Evolutionary conservation across 495 filamentous ascomycete species (phyloP).

Genomic region (Penicillium robsamsonii): DNA sequence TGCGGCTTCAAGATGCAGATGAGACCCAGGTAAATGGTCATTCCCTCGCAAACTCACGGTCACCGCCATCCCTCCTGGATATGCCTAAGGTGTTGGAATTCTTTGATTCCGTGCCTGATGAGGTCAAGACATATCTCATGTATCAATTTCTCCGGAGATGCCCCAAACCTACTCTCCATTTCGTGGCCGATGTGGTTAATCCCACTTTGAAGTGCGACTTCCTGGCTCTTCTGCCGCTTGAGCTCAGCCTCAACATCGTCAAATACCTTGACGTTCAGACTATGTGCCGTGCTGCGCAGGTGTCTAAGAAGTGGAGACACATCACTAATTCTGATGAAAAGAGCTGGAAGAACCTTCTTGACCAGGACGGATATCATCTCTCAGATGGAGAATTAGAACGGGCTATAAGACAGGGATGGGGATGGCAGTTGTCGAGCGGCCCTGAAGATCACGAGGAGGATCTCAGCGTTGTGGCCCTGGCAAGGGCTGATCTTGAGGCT

Average conservation of each 20-base stretch:
- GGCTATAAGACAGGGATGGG: slow-evolving; percentile 93
- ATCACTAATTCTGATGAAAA: slow-evolving; percentile 90
- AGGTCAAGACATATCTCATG: slow-evolving; percentile 92
- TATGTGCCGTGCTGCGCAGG: slow-evolving; percentile 87
- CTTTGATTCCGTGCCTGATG: slow-evolving; percentile 85
- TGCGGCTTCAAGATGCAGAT: slow-evolving; percentile 22
- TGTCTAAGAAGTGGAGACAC: slow-evolving; percentile 90
- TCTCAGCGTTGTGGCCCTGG: slow-evolving; percentile 53
- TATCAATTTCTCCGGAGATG: slow-evolving; percentile 90
- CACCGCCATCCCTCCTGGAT: slow-evolving; percentile 59
- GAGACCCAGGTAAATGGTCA: slow-evolving; percentile 12
- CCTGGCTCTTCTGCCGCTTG: slow-evolving; percentile 73
- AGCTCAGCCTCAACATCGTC: slow-evolving; percentile 83
- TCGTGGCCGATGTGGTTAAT: slow-evolving; percentile 90
- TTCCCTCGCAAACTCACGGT: slow-evolving; percentile 14
- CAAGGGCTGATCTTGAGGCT: slow-evolving; percentile 48
- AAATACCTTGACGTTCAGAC: slow-evolving; percentile 83
- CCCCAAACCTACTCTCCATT: slow-evolving; percentile 82
- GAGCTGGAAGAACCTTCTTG: slow-evolving; percentile 92
- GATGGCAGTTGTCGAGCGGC: slow-evolving; percentile 89
- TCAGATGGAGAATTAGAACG: slow-evolving; percentile 80
- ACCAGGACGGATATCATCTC: slow-evolving; percentile 74
- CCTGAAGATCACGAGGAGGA: slow-evolving; percentile 76
- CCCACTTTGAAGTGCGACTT: slow-evolving; percentile 97
- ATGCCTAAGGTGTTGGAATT: slow-evolving; percentile 81